phyloP scores from a whole-genome alignment of 2,329 filamentous ascomycete genomes.

The Neobulgaria alba region DNA sequence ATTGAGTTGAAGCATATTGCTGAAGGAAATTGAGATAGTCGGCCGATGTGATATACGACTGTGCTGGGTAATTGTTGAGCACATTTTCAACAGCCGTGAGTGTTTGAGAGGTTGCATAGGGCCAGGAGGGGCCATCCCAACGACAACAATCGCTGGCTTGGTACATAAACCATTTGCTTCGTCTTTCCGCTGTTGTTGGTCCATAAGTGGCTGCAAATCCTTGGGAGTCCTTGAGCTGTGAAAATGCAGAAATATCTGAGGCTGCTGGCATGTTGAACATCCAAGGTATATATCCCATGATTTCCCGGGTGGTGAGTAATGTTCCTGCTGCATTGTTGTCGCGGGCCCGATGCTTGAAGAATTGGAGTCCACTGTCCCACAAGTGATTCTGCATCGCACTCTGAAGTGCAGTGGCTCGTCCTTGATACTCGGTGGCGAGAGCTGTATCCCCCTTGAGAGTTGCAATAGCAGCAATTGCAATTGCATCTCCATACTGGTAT shows the following conservation, averaged over 20 bases:
- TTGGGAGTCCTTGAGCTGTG: slow-evolving; percentile 29
- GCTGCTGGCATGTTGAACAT: slow-evolving; percentile 34
- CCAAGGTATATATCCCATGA: slow-evolving; percentile 36
- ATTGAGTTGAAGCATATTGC: slow-evolving; percentile 34
- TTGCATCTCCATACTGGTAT: slow-evolving; percentile 36
- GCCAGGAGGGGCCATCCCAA: slow-evolving; percentile 40
- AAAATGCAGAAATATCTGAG: slow-evolving; percentile 24
- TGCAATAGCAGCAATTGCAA: slow-evolving; percentile 33
- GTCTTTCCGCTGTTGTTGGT: slow-evolving; percentile 35
- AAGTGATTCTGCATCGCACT: slow-evolving; percentile 29
- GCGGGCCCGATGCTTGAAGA: slow-evolving; percentile 33
- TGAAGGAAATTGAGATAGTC: slow-evolving; percentile 33
- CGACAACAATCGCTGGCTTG: slow-evolving; percentile 29
- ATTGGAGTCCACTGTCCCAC: slow-evolving; percentile 32
- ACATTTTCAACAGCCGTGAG: slow-evolving; percentile 32
- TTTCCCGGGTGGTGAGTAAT: slow-evolving; percentile 30
- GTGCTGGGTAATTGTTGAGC: no score
- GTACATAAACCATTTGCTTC: slow-evolving; percentile 33
- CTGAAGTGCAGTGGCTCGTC: slow-evolving; percentile 30
- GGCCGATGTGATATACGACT: slow-evolving; percentile 30
- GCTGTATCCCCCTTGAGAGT: slow-evolving; percentile 27
- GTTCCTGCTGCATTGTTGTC: slow-evolving; percentile 30
- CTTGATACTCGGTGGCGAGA: slow-evolving; percentile 27
- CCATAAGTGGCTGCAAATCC: slow-evolving; percentile 33
- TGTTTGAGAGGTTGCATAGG: slow-evolving; percentile 35